A percentile compares a stretch with the other conserved stretches of the same genome.
Conservation (phyloP, 2,329 filamentous ascomycete species). For the Trichoderma sp. region DNA sequence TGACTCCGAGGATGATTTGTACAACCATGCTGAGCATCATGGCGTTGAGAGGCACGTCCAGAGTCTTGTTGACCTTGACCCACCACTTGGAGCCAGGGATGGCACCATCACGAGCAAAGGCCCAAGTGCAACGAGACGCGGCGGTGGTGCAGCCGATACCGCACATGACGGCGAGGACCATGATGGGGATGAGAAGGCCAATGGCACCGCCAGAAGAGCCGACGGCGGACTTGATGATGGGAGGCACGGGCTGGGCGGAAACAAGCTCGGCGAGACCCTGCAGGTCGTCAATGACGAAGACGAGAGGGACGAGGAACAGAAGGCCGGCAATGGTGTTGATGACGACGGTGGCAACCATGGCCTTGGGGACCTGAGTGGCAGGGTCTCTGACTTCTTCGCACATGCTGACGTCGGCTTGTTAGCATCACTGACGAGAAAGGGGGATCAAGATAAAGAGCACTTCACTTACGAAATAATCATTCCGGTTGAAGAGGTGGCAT, state of each 20-base stretch:
- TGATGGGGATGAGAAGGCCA: conserved; percentile 64
- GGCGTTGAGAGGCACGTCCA: conserved; percentile 70
- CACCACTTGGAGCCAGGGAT: conserved; percentile 66
- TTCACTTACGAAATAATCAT: conserved; percentile 74
- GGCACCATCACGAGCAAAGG: conserved; percentile 71
- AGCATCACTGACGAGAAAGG: conserved; percentile 1
- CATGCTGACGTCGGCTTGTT: conserved; percentile 54
- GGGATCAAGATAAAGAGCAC: background rate
- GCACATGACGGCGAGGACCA: conserved; percentile 68
- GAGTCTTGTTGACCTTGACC: conserved; percentile 62
- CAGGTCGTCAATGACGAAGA: conserved; percentile 71
- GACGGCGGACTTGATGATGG: conserved; percentile 65
- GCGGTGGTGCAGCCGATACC: conserved; percentile 72
- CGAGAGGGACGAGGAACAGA: conserved; percentile 68
- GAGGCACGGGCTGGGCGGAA: conserved; percentile 65
- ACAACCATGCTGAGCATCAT: conserved; percentile 73
- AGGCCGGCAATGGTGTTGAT: conserved; percentile 70
- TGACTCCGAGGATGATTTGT: conserved; percentile 64
- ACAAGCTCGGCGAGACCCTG: conserved; percentile 55
- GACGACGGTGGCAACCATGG: conserved; percentile 69
- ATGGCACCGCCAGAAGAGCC: conserved; percentile 65
- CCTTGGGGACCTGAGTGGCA: conserved; percentile 70
- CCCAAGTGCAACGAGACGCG: conserved; percentile 68
- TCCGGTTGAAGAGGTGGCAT: conserved; percentile 75
- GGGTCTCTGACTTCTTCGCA: conserved; percentile 72